Evolutionary conservation across 1,284 basidiomycete genomes (phyloP).

Genomic region (Ceratobasidium papillatum): DNA sequence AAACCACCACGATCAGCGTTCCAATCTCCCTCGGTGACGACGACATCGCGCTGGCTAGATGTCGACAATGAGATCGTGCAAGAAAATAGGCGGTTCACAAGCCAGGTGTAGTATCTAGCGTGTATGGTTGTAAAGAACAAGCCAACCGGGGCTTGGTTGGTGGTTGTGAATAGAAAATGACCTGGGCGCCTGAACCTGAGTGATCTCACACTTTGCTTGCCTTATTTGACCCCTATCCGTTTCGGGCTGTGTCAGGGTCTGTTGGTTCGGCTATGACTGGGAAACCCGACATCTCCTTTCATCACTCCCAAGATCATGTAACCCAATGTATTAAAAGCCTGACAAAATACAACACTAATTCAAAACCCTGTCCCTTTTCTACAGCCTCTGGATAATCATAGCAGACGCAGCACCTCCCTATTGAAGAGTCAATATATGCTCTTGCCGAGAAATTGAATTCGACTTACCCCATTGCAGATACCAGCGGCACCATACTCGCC

Average conservation of each 20-base stretch:
- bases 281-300: conserved; percentile 1
- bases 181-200: conserved; percentile 25
- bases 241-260: conserved; percentile 36
- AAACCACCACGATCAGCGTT: conserved; percentile 92
- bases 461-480: conserved; percentile 94
- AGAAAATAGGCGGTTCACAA: not conserved
- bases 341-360: not conserved
- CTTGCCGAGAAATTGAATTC: conserved; percentile 26
- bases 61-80: not conserved
- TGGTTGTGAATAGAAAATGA: conserved; percentile 24
- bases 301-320: not conserved
- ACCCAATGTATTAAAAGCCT: conserved; percentile 21
- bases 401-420: conserved; percentile 94
- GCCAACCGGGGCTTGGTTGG: conserved; percentile 10
- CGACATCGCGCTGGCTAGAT: conserved; percentile 8
- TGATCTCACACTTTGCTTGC: conserved; percentile 16
- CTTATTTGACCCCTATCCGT: conserved; percentile 21
- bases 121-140: not conserved
- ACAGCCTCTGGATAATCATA: conserved; percentile 87
- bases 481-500: conserved; percentile 97
- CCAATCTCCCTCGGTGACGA: conserved; percentile 76
- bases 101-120: not conserved
- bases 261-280: not conserved
- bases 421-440: conserved; percentile 43
- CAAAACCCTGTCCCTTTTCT: conserved; percentile 41